Base-by-base conservation (phyloP, 164 flowering plant genomes). In the Brasenia schreberi region DNA sequence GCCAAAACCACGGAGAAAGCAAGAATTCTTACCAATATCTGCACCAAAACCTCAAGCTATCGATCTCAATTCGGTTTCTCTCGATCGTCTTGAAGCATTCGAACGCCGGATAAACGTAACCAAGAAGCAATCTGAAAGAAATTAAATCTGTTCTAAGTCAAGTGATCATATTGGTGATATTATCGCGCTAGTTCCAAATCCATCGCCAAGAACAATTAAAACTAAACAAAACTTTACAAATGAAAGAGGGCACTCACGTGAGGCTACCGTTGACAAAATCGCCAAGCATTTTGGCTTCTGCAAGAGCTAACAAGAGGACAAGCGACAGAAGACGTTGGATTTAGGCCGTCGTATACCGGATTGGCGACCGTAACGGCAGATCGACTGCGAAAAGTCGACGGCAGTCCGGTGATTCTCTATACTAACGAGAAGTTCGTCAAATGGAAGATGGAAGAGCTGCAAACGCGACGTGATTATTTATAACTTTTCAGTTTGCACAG, bases 81-180 rank as follows among this genome's bases (percentile, higher is more conserved):
- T 85, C 95, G 53, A 90, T 77, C 0, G 84, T 77, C 79, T 87
- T 92, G 71, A 77, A 92, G 74, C 98, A 92, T 63, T 89, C 81
- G 68, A 83, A 83, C 19, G 96, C 98, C 19, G 98, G 98, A 73
- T 87, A 89, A 64, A 84, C 89, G 74, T 87, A 92, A 42, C 93
- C 98, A 45, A 89, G 74, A 61, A 85, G 17, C 81, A 85, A 62
- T 63, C 96, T 92, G 83, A 33, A 33, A 64, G 12, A 67, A 33
- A 19, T 65, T 72, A 61, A 56, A 59, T 44, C 16, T 14, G 27
- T n/a, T 39, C 62, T 56, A 27, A 65, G 17, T 43, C 33, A 16
- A 18, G 17, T 14, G 56, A 49, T 49, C 56, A 49, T 9, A 49
- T 49, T 7, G 56, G 17, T 14, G 56, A 6, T 49, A 14, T 5